These are phyloP conservation scores for Erigeron canadensis DNA, from an alignment of 129 eudicot genomes.

Conservation along the genomic window DNA sequence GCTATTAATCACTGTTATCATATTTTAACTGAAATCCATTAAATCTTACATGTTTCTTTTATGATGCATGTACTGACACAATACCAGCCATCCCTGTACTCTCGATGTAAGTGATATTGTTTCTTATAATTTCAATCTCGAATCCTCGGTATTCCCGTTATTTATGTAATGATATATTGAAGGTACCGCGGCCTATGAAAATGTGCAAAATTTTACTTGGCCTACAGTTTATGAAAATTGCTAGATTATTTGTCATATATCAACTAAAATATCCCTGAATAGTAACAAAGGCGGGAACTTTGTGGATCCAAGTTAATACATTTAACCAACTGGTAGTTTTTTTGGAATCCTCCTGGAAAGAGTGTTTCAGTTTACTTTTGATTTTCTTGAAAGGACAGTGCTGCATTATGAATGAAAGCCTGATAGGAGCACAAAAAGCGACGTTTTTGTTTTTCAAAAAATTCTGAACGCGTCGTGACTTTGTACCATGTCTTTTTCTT, in stretches of 20 bases:
- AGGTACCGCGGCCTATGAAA: background rate
- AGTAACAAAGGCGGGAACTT: background rate
- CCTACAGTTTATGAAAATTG: background rate
- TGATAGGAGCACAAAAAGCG: no score
- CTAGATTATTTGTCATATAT: background rate
- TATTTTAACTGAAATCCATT: slow-evolving; percentile 1
- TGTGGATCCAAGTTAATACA: background rate
- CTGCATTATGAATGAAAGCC: no score
- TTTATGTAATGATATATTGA: background rate
- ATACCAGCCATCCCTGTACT: slow-evolving; percentile 90
- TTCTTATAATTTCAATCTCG: background rate
- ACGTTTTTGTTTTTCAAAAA: no score
- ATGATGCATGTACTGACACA: slow-evolving; percentile 38
- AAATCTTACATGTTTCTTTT: slow-evolving; percentile 23
- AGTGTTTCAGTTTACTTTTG: background rate
- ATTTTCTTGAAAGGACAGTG: no score
- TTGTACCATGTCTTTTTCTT: background rate
- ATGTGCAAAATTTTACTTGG: background rate
- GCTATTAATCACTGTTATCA: slow-evolving; percentile 8
- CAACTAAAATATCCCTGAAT: background rate
- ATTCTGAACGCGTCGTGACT: background rate
- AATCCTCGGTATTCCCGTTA: background rate
- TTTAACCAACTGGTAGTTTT: no score
- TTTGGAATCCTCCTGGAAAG: background rate
- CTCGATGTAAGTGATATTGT: slow-evolving; percentile 70